Base-by-base conservation (phyloP, 345 rosid genomes). In the Citrus sp. region DNA sequence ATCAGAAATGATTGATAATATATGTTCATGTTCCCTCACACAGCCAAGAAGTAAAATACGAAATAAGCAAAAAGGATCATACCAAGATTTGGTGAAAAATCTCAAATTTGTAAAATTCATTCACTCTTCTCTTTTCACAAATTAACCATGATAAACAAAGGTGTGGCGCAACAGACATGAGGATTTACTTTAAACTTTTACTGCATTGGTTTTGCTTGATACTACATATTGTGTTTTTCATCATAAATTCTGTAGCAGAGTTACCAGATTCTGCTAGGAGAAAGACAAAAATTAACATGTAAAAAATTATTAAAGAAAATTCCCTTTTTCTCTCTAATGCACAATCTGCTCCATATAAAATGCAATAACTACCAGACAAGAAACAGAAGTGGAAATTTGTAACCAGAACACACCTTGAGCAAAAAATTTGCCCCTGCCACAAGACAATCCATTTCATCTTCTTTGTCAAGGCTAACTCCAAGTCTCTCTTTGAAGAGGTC, bases 371-470 rank as follows among this genome's bases (percentile, higher is more conserved):
- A 49, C 35, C 42, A 61, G 27, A 66, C 21, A 73, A 24, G 22
- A 71, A 69, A 54, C 19, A 9, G 51, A 24, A 80, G 77, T 2
- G 19, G 46, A 55, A 83, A 56, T 38, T 69, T 67, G 84, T 22
- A 76, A 61, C 64, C 72, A 62, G 42, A 68, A 62, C 78, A 72
- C 79, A 94, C 98, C 95, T 96, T 96, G 68, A 94, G 99, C 84
- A 96, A 85, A 86, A 96, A 96, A 86, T 96, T 94, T 59, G 99
- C 98, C 74, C 99, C 99, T 37, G 99, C 93, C 67, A 96, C 99
- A 78, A 96, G 98, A 80, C 99, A 96, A 81, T 94, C 86, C 99
- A 96, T 96, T 84, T 96, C 99, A 87, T 92, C 99, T 87, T 96
- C 99, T 84, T 96, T 96, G 78, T 96, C 99, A 81, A 96, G 92